phyloP scores from a whole-genome alignment of 306 rosid genomes.

The Leucaena leucocephala region DNA sequence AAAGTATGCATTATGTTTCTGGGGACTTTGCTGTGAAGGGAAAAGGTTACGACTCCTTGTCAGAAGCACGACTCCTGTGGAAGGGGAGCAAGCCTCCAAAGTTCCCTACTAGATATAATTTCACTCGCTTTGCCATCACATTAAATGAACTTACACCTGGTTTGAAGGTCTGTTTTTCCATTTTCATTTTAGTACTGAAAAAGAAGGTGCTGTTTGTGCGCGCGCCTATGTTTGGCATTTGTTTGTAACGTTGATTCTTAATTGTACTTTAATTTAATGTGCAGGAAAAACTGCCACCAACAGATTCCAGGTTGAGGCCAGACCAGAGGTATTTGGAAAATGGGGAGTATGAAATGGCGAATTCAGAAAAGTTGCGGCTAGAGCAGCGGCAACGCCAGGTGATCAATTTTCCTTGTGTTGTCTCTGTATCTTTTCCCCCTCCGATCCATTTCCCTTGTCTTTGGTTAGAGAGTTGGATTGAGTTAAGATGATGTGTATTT shows the following conservation, averaged over 20 bases:
- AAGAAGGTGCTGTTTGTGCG: neutral
- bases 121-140: constrained; percentile 86
- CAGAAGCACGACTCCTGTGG: constrained; percentile 79
- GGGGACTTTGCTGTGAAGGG: constrained; percentile 85
- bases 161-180: constrained; percentile 59
- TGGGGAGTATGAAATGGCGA: constrained; percentile 94
- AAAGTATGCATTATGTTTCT: constrained; percentile 77
- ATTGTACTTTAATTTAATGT: neutral
- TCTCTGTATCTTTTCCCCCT: neutral
- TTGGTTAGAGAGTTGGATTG: constrained; percentile 3
- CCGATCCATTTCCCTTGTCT: neutral
- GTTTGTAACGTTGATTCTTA: constrained; percentile 16
- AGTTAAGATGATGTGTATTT: constrained; percentile 19
- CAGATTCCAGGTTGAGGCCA: constrained; percentile 97
- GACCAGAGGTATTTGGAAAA: constrained; percentile 95
- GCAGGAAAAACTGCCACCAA: constrained; percentile 91
- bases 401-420: neutral
- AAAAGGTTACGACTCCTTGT: constrained; percentile 67
- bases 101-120: constrained; percentile 82
- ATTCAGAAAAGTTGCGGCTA: constrained; percentile 81
- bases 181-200: neutral
- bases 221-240: neutral
- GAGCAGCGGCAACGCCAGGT: constrained; percentile 98
- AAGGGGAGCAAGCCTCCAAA: constrained; percentile 83
- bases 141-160: constrained; percentile 85